Evolutionary conservation across 805 yeast genomes (phyloP), one percentile per base, ranked within the genome.

Genomic region (Lipomyces sp.): DNA sequence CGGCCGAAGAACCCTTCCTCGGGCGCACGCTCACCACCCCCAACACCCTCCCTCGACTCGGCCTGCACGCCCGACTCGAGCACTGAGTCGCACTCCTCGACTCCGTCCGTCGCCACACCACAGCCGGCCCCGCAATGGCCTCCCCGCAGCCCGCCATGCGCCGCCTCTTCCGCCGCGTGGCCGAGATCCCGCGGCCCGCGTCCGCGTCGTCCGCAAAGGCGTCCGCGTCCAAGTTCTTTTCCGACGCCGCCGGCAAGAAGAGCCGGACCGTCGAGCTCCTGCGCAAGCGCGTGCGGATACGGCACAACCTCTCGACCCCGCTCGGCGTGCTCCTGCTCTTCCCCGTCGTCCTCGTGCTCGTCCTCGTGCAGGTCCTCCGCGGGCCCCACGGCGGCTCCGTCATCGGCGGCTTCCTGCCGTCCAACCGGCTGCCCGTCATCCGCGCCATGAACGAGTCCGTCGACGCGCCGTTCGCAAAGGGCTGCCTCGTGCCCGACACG

Each of bases 401-500:
- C 45, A 39, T 35, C 35, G 41, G 37, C 45, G 41, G 32, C 35
- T 32, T 32, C 6, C 13, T 32, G 35, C 35, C 5, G 16, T 13
- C 35, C 16, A 45, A 28, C 42, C 36, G 44, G 8, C 43, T 44
- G 39, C 46, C 54, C 5, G 18, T 29, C 19, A 43, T 48, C 39
- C 45, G 58, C 21, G 45, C 52, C 4, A 43, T 57, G 22, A 53
- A 57, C 43, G 53, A 59, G 8, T 29, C 55, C 8, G 42, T 64
- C 11, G 80, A 77, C 56, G 58, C 63, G 18, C 80, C 82, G 0
- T 83, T 83, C 57, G 68, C 67, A 32, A 59, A 66, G 24, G 89
- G 88, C 1, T 83, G 89, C 48, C 44, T 48, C 18, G 70, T 57
- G 61, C 75, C 72, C 3, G 80, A 81, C 18, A 73, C 75, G 7